Conservation (phyloP, 768 basidiomycete genomes). For the Cyathus striatus region DNA sequence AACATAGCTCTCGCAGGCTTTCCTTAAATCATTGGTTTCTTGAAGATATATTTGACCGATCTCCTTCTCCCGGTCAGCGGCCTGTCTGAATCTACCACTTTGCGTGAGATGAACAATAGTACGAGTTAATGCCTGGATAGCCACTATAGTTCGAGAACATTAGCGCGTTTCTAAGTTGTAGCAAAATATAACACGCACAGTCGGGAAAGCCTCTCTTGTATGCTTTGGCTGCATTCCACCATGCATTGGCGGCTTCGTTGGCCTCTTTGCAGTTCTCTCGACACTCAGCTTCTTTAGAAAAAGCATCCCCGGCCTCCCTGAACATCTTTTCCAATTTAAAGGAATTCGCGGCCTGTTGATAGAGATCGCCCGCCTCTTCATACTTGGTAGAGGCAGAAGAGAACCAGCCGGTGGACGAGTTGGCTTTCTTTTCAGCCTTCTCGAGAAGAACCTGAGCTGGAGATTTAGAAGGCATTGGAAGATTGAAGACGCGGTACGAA, state of each 20-base stretch:
- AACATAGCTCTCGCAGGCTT: conserved; percentile 88
- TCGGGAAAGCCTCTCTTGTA: conserved; percentile 88
- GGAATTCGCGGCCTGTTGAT: conserved; percentile 88
- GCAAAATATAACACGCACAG: conserved; percentile 44
- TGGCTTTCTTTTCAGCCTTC: conserved; percentile 91
- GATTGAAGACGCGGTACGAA: conserved; percentile 5
- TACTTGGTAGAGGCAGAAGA: conserved; percentile 77
- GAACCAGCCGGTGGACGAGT: conserved; percentile 84
- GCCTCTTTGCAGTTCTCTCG: conserved; percentile 81
- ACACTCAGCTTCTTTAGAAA: conserved; percentile 92
- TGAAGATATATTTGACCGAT: conserved; percentile 92
- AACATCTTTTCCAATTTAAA: conserved; percentile 92
- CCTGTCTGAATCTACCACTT: conserved; percentile 90
- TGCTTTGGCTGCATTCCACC: conserved; percentile 97
- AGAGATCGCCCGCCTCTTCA: conserved; percentile 95
- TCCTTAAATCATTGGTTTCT: conserved; percentile 70
- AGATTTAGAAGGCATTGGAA: conserved; percentile 69
- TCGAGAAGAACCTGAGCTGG: conserved; percentile 71
- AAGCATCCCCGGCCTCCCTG: conserved; percentile 88
- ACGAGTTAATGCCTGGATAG: conserved; percentile 79
- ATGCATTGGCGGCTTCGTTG: conserved; percentile 96
- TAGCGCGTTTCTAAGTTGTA: neutral
- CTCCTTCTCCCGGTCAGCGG: conserved; percentile 97
- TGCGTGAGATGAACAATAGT: conserved; percentile 82
- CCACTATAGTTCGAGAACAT: conserved; percentile 51